These are phyloP conservation scores for Camelina neglecta DNA, from an alignment of 345 rosid genomes.

Conservation along the genomic window DNA sequence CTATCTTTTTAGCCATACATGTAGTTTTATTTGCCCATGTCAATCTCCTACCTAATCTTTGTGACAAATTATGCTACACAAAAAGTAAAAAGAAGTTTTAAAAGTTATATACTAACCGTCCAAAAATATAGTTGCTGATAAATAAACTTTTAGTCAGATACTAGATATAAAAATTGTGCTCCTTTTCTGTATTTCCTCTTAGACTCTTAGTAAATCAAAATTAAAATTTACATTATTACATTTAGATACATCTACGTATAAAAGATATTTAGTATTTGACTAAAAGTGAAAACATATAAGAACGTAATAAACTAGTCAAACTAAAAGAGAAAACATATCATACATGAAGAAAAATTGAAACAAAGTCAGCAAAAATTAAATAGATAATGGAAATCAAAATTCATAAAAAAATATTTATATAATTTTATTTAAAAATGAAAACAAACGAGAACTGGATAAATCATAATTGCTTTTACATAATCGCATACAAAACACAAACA, in stretches of 20 bases:
- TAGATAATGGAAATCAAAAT: neutral
- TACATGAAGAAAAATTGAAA: neutral
- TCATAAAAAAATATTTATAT: no score
- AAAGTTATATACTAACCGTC: no score
- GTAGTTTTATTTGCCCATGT: slow-evolving; percentile 10
- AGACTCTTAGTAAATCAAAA: neutral
- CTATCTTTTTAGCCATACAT: slow-evolving; percentile 17
- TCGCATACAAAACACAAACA: neutral
- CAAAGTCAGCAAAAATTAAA: neutral
- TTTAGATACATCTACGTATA: neutral
- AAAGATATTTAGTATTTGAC: neutral
- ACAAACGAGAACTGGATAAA: neutral
- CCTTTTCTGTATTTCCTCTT: neutral
- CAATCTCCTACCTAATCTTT: neutral
- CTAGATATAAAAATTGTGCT: neutral
- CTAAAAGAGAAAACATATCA: neutral
- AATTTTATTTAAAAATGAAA: neutral
- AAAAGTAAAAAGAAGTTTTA: no score
- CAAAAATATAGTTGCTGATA: no score
- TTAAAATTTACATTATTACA: neutral
- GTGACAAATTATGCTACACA: no score
- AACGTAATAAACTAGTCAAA: neutral
- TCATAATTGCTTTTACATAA: neutral
- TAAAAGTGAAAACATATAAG: neutral
- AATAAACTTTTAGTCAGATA: no score